phyloP scores from a whole-genome alignment of 345 rosid genomes.

The Aegle marmelos region DNA sequence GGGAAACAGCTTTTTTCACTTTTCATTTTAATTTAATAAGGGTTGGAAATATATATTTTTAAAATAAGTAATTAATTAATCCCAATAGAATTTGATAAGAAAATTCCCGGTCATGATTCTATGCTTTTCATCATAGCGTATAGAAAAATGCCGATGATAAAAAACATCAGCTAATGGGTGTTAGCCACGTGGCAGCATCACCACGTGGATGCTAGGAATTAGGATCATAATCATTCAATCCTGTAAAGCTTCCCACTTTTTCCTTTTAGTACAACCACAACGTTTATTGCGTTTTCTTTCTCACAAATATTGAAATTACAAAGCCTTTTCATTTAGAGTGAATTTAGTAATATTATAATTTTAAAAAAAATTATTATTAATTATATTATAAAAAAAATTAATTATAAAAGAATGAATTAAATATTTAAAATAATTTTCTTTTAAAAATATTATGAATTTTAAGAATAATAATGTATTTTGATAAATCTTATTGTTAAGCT shows the following conservation, averaged over 20 bases:
- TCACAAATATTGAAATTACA: too few relatives aligned
- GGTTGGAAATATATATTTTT: neutral
- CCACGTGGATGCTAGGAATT: constrained; percentile 1
- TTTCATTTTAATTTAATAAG: neutral
- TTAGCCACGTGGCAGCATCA: neutral
- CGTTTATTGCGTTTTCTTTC: too few relatives aligned
- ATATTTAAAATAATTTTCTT: too few relatives aligned
- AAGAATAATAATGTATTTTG: rapidly evolving
- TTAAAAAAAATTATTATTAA: too few relatives aligned
- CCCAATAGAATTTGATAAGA: neutral
- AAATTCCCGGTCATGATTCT: neutral
- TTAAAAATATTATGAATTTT: too few relatives aligned
- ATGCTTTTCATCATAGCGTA: neutral
- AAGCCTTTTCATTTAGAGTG: too few relatives aligned
- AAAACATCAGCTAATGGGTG: neutral
- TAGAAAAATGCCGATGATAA: neutral
- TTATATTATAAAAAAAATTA: rapidly evolving
- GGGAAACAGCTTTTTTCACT: neutral
- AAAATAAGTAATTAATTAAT: neutral
- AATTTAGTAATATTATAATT: too few relatives aligned
- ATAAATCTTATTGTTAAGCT: too few relatives aligned
- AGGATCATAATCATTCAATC: neutral
- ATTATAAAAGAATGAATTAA: too few relatives aligned
- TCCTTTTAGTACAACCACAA: too few relatives aligned
- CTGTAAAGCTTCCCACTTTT: neutral